Evolutionary conservation across 176 grass and related monocot genomes (phyloP), one percentile per base, ranked within the genome.

Genomic region (Rhynchospora tenuis): DNA sequence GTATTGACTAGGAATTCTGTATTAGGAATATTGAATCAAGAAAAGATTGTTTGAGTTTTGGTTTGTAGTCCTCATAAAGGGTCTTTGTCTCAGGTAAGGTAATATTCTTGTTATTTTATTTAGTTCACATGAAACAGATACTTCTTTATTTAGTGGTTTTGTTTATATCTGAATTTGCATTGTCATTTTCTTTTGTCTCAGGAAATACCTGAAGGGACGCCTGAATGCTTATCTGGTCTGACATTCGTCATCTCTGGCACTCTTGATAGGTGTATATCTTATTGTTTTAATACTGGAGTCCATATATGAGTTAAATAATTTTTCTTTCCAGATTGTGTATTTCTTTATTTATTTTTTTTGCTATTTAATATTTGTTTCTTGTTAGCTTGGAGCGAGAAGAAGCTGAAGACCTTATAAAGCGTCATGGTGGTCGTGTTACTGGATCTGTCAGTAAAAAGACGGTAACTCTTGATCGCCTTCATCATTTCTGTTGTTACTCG

Each of bases 161-260:
- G 3, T 27, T 10, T 71, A 84, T 79, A 28, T 44, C 43, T 85
- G n/a, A 89, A 83, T 31, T 27, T 85, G 27, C 84, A 83, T 13
- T 54, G 31, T 63, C 46, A 29, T 84, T 71, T 77, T 86, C 78
- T 29, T 70, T 78, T 22, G 76, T 90, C 19, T 78, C 80, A 99
- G 97, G 97, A 96, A 89, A 91, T 99, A 57, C 97, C 97, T 78
- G 97, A 95, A 55, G 97, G 97, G 64, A 79, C 57, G 24, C 81
- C 97, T 79, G 93, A 99, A 56, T 99, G 97, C 84, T 93, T 99
- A 86, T 59, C 88, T 91, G 93, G 91, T 90, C 73, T 92, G 93
- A 99, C 97, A 31, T 93, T 99, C 63, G 97, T 96, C 59, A 96
- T 99, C 85, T 95, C 93, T 83, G 97, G 93, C 20, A 99, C 93